These are phyloP conservation scores for Xylariaceae sp. DNA, from an alignment of 2,329 filamentous ascomycete species.

Conservation along the genomic window DNA sequence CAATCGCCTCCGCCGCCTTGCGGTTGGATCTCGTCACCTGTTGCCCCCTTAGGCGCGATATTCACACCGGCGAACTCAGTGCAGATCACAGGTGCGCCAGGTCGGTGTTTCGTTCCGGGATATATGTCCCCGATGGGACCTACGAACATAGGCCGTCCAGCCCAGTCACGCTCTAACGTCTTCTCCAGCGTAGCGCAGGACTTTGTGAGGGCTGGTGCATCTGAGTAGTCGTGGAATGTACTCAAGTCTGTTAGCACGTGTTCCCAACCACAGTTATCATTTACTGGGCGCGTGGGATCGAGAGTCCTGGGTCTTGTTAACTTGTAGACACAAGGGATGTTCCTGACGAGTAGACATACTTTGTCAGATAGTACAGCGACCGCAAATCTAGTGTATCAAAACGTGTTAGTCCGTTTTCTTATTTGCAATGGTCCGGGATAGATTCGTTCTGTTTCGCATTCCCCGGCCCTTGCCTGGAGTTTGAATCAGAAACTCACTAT, in stretches of 20 bases:
- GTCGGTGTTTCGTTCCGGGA: constrained; percentile 48
- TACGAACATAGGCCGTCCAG: constrained; percentile 54
- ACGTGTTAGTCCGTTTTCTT: too few species aligned
- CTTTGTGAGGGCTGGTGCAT: constrained; percentile 52
- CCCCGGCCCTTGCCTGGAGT: too few species aligned
- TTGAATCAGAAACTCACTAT: too few species aligned
- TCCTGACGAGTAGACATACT: constrained; percentile 37
- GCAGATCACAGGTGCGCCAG: constrained; percentile 60
- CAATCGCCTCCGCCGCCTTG: constrained; percentile 51
- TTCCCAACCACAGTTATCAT: constrained; percentile 72
- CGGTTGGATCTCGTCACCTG: constrained; percentile 15
- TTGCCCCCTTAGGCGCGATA: constrained; percentile 49
- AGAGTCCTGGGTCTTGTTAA: constrained; percentile 41
- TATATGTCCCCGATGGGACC: constrained; percentile 41
- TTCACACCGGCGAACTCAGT: constrained; percentile 69
- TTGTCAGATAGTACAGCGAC: constrained; percentile 62
- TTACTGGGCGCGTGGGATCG: constrained; percentile 62
- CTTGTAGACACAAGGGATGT: neutral
- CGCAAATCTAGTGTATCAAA: too few species aligned
- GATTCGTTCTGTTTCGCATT: too few species aligned
- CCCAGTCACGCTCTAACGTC: constrained; percentile 52
- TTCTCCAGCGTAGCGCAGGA: constrained; percentile 52
- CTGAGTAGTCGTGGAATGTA: constrained; percentile 67
- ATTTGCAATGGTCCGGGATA: too few species aligned
- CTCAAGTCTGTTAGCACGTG: constrained; percentile 63